Conservation (phyloP, 2,329 filamentous ascomycete species). For the Curvularia verruculosa region DNA sequence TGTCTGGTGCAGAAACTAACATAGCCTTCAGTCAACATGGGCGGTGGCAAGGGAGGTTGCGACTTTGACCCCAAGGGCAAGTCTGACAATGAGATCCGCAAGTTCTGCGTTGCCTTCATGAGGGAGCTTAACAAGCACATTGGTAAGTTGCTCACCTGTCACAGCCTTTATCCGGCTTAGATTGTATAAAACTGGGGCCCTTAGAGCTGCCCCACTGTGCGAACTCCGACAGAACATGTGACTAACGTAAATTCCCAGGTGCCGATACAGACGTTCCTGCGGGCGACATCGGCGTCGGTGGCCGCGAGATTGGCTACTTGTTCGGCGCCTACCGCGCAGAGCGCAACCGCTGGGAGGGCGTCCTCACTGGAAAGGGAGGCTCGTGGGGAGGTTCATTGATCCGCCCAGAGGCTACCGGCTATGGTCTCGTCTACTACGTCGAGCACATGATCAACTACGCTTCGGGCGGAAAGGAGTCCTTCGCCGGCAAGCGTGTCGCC, state of each 20-base stretch:
- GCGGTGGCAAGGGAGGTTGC: conserved; percentile 95
- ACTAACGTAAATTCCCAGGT: conserved; percentile 51
- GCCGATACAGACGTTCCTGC: conserved; percentile 95
- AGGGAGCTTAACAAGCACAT: conserved; percentile 94
- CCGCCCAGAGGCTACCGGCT: conserved; percentile 95
- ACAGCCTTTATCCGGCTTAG: conserved; percentile 7
- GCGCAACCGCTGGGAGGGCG: conserved; percentile 91
- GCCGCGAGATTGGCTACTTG: conserved; percentile 91
- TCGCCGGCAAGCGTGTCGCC: conserved; percentile 90
- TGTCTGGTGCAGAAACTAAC: conserved; percentile 13
- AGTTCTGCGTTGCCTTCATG: conserved; percentile 97
- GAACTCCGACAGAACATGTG: conserved; percentile 46
- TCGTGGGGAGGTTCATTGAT: conserved; percentile 93
- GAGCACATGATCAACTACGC: conserved; percentile 73
- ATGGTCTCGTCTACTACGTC: conserved; percentile 81
- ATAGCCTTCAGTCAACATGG: conserved; percentile 74
- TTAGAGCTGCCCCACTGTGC: not conserved
- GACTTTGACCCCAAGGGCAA: conserved; percentile 99
- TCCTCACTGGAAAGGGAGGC: conserved; percentile 93
- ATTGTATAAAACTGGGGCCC: not conserved
- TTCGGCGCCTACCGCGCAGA: conserved; percentile 92
- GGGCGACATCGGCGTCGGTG: conserved; percentile 93
- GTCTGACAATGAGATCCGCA: conserved; percentile 94
- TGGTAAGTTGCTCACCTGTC: conserved; percentile 32
- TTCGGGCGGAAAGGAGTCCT: conserved; percentile 75